Conservation (phyloP, 257 asterid genomes). For the Henckelia pumila region DNA sequence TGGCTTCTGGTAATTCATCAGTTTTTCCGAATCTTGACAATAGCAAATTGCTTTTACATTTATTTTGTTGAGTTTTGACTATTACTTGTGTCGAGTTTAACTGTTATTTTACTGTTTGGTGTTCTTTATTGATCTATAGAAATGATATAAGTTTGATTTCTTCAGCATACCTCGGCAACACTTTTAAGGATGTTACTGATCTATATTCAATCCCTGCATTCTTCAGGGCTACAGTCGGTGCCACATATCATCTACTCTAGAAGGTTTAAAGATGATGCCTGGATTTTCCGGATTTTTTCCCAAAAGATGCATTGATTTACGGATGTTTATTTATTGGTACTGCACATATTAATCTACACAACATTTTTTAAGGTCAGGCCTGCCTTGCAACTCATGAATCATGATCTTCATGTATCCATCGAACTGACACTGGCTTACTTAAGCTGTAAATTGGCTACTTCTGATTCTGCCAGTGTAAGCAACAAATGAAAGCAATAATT, state of each 20-base stretch:
- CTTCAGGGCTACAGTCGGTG: slow-evolving; percentile 60
- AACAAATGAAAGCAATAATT: neutral
- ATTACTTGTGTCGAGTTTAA: neutral
- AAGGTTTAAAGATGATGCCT: slow-evolving; percentile 43
- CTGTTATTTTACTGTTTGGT: neutral
- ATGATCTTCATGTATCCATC: neutral
- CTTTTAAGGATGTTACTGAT: slow-evolving; percentile 38
- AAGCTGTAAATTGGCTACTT: neutral
- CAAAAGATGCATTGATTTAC: slow-evolving; percentile 22
- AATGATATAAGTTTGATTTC: slow-evolving; percentile 22
- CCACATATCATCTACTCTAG: slow-evolving; percentile 59
- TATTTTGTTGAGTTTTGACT: neutral
- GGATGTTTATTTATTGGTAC: slow-evolving; percentile 43
- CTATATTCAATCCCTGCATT: slow-evolving; percentile 42
- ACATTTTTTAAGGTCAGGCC: neutral
- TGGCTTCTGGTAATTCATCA: slow-evolving; percentile 6
- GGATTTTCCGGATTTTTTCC: slow-evolving; percentile 46
- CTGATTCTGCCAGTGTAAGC: neutral
- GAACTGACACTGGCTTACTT: neutral
- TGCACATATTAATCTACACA: slow-evolving; percentile 9
- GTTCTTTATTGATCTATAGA: slow-evolving; percentile 8
- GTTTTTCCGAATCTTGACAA: neutral
- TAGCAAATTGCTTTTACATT: neutral
- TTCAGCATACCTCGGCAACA: slow-evolving; percentile 28
- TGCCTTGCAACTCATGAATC: neutral